Evolutionary conservation across 208 protist genomes (phyloP).

Genomic region (Crithidia sp.): DNA sequence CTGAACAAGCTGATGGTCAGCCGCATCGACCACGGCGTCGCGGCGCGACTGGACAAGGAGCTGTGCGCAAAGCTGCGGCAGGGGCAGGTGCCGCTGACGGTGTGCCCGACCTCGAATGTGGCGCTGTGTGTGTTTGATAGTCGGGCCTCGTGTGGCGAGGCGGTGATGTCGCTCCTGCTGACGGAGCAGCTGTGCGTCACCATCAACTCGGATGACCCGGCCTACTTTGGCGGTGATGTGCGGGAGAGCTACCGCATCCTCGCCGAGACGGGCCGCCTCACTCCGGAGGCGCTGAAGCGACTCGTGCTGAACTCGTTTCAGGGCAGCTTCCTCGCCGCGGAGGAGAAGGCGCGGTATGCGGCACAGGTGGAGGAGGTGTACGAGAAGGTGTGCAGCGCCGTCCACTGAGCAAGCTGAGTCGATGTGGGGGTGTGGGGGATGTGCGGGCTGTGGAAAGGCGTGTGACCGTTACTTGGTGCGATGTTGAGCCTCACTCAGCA

Average conservation of each 20-base stretch:
- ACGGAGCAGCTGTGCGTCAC: slow-evolving; percentile 44
- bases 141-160: slow-evolving; percentile 21
- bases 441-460: no score
- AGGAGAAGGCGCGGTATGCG: slow-evolving; percentile 36
- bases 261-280: slow-evolving; percentile 34
- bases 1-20: slow-evolving; percentile 42
- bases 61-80: slow-evolving; percentile 33
- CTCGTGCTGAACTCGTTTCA: slow-evolving; percentile 47
- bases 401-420: no score
- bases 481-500: no score
- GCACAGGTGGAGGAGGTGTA: slow-evolving; percentile 34
- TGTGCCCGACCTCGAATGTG: slow-evolving; percentile 67
- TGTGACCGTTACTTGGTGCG: no score
- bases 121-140: slow-evolving; percentile 44
- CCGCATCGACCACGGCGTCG: slow-evolving; percentile 62
- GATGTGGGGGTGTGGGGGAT: no score
- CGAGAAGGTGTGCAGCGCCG: slow-evolving; percentile 21
- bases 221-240: slow-evolving; percentile 63
- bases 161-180: slow-evolving; percentile 36
- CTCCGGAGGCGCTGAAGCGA: slow-evolving; percentile 34
- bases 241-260: slow-evolving; percentile 49
- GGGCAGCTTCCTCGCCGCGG: slow-evolving; percentile 39
- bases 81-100: slow-evolving; percentile 42
- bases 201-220: slow-evolving; percentile 67
- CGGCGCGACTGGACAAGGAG: slow-evolving; percentile 27